phyloP scores from a whole-genome alignment of 1,139 yeast genomes.

The Saccharomyces hybrid region DNA sequence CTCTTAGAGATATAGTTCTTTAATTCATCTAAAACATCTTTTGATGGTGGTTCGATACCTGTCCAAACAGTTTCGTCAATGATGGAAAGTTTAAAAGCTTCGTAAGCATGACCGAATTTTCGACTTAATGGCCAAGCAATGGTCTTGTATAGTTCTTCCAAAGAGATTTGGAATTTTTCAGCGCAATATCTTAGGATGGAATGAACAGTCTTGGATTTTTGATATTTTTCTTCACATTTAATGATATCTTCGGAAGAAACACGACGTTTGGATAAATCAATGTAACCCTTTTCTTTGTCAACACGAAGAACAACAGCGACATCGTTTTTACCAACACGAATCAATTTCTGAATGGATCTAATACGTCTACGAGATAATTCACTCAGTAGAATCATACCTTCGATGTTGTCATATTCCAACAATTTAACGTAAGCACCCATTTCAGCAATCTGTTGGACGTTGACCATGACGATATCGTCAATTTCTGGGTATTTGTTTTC shows the following conservation, averaged over 20 bases:
- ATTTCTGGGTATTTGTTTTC: constrained; percentile 98
- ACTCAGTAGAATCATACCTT: constrained; percentile 95
- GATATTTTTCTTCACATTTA: constrained; percentile 96
- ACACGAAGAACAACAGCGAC: constrained; percentile 98
- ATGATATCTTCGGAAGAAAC: constrained; percentile 97
- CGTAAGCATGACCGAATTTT: constrained; percentile 95
- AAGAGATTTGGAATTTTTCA: constrained; percentile 83
- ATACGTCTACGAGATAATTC: constrained; percentile 98
- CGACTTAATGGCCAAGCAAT: constrained; percentile 97
- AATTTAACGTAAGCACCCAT: constrained; percentile 97
- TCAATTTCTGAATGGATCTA: constrained; percentile 92
- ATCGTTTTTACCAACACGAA: constrained; percentile 97
- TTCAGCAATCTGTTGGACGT: constrained; percentile 96
- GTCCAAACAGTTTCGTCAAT: constrained; percentile 88
- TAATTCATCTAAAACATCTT: constrained; percentile 70
- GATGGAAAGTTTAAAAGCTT: constrained; percentile 93
- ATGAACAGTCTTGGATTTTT: constrained; percentile 95
- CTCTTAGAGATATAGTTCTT: constrained; percentile 83
- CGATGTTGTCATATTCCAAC: constrained; percentile 94
- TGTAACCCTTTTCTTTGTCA: constrained; percentile 96
- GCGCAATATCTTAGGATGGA: constrained; percentile 97
- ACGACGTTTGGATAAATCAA: constrained; percentile 94
- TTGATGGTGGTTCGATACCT: constrained; percentile 57
- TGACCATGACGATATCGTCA: constrained; percentile 97
- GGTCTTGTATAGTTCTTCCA: constrained; percentile 77